Conservation (phyloP, 2,329 filamentous ascomycete species). For the Calonectria multiphialidica region DNA sequence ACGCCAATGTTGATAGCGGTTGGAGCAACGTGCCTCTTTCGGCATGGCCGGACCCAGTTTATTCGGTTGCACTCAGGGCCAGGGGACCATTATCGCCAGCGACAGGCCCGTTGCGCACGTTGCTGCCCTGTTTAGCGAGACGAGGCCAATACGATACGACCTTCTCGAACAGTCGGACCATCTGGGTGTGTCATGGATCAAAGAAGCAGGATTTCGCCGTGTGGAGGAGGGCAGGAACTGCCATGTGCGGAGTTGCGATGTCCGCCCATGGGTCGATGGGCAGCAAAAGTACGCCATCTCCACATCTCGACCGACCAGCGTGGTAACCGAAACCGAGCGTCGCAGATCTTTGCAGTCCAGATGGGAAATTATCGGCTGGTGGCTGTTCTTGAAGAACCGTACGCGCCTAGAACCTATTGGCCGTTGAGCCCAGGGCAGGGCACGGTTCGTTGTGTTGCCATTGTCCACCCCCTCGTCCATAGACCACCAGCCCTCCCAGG, state of each 20-base stretch:
- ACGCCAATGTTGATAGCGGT: constrained; percentile 32
- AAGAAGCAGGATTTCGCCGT: neutral
- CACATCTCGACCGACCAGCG: neutral
- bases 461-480: neutral
- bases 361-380: constrained; percentile 6
- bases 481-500: neutral
- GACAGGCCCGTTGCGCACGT: neutral
- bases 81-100: constrained; percentile 6
- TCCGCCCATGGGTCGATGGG: neutral
- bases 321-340: neutral
- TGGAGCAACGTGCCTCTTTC: constrained; percentile 35
- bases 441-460: neutral
- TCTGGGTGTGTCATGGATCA: neutral
- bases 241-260: neutral
- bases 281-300: neutral
- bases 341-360: neutral
- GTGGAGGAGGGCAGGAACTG: neutral
- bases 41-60: constrained; percentile 31
- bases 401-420: constrained; percentile 9
- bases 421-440: neutral
- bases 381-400: neutral
- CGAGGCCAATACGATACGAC: neutral
- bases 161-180: neutral
- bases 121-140: neutral
- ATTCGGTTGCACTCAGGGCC: neutral